A percentile compares a stretch with the other conserved stretches of the same genome.
Conservation (phyloP, 306 rosid genomes). For the Prunus dulcis region DNA sequence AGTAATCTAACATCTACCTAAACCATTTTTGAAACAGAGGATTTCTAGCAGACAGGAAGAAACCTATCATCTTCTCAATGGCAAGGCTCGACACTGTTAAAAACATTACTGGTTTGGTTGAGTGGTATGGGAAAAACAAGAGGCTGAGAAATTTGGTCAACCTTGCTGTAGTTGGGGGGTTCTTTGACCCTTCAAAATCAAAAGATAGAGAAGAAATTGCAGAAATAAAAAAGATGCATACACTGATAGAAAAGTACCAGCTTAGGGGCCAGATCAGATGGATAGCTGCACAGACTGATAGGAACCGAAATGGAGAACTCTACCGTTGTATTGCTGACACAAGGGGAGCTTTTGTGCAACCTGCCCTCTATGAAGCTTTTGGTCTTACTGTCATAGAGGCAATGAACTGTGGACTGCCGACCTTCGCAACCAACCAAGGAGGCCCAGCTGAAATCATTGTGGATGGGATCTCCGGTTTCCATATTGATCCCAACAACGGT, state of each 20-base stretch:
- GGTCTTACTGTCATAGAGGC: constrained; percentile 98
- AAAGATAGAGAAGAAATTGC: constrained; percentile 87
- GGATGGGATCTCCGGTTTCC: constrained; percentile 88
- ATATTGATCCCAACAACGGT: constrained; percentile 72
- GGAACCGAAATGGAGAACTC: constrained; percentile 76
- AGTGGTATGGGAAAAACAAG: constrained; percentile 77
- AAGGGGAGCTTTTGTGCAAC: constrained; percentile 90
- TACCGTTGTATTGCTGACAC: constrained; percentile 83
- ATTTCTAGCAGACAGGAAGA: constrained; percentile 59
- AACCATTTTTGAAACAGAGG: constrained; percentile 50
- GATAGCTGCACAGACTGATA: constrained; percentile 86
- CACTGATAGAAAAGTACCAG: constrained; percentile 60
- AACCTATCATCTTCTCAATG: constrained; percentile 88
- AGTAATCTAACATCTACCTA: constrained; percentile 6
- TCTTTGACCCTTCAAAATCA: constrained; percentile 87
- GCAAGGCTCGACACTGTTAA: constrained; percentile 89
- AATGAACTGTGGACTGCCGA: constrained; percentile 93
- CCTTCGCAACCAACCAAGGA: constrained; percentile 96
- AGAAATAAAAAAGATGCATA: constrained; percentile 73
- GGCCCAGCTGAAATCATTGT: constrained; percentile 94
- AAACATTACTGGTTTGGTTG: constrained; percentile 72
- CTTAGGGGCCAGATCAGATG: constrained; percentile 87
- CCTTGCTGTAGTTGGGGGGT: constrained; percentile 90
- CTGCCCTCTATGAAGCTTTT: constrained; percentile 91
- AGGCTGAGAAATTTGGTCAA: constrained; percentile 70